Evolutionary conservation across 2,329 filamentous ascomycete species (phyloP).

Genomic region (Ceratocystis smalleyi): DNA sequence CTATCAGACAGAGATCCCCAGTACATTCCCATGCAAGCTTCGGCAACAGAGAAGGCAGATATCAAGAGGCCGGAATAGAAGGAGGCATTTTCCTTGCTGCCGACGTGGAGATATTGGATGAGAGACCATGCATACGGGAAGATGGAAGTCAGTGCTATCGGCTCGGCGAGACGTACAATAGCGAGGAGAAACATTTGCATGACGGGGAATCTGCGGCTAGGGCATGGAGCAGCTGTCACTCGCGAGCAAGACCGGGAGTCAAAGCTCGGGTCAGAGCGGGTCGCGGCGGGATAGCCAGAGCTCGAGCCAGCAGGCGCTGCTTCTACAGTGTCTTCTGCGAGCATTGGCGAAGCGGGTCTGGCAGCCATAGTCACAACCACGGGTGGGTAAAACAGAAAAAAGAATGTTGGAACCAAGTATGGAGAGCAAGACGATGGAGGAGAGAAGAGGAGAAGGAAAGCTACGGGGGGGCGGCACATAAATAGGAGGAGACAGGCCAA

Average conservation of each 20-base stretch:
- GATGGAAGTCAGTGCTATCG: conserved; percentile 82
- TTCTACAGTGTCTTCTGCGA: background rate
- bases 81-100: conserved; percentile 57
- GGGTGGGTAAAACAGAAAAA: background rate
- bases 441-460: background rate
- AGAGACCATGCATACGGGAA: conserved; percentile 84
- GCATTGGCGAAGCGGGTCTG: background rate
- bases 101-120: conserved; percentile 60
- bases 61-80: conserved; percentile 82
- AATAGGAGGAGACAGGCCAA: background rate
- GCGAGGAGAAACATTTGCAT: conserved; percentile 73
- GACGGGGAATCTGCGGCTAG: conserved; percentile 49
- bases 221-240: background rate
- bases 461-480: background rate
- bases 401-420: background rate
- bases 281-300: background rate
- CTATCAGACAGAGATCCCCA: conserved; percentile 76
- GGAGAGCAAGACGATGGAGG: too few relatives aligned
- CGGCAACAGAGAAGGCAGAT: conserved; percentile 67
- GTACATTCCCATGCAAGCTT: conserved; percentile 71
- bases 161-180: conserved; percentile 82
- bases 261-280: background rate
- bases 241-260: conserved; percentile 26
- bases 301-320: background rate
- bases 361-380: background rate